phyloP scores from a whole-genome alignment of 2,329 filamentous ascomycete genomes.

The Myriosclerotinia duriaeana region DNA sequence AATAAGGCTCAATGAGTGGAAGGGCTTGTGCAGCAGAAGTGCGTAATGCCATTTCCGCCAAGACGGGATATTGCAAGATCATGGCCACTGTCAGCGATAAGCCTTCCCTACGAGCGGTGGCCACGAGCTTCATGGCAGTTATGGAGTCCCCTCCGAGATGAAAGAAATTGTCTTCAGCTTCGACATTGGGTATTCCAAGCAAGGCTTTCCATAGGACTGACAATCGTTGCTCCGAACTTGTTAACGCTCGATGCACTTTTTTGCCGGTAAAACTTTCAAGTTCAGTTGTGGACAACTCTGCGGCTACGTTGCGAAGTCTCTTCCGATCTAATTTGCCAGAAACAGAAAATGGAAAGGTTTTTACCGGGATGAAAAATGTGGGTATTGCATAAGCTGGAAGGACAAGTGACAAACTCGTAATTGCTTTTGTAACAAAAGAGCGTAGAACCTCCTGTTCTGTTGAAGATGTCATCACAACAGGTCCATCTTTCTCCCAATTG shows the following conservation, averaged over 20 bases:
- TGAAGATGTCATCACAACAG: no score
- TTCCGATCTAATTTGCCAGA: constrained; percentile 7
- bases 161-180: constrained; percentile 44
- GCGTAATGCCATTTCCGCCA: constrained; percentile 47
- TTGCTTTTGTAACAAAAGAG: not conserved
- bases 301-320: not conserved
- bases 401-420: not conserved
- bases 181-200: not conserved
- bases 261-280: not conserved
- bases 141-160: constrained; percentile 43
- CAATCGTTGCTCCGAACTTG: not conserved
- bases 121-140: constrained; percentile 47
- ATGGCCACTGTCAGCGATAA: constrained; percentile 45
- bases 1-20: not conserved
- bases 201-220: not conserved
- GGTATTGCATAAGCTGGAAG: constrained; percentile 1
- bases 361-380: constrained; percentile 1
- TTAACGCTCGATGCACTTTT: not conserved
- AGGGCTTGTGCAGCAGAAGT: not conserved
- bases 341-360: not conserved
- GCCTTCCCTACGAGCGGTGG: constrained; percentile 38
- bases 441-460: no score
- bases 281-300: not conserved
- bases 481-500: no score
- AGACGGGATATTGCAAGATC: constrained; percentile 46